Evolutionary conservation across 331 rosid species (phyloP).

Genomic region (Telfairia occidentalis): DNA sequence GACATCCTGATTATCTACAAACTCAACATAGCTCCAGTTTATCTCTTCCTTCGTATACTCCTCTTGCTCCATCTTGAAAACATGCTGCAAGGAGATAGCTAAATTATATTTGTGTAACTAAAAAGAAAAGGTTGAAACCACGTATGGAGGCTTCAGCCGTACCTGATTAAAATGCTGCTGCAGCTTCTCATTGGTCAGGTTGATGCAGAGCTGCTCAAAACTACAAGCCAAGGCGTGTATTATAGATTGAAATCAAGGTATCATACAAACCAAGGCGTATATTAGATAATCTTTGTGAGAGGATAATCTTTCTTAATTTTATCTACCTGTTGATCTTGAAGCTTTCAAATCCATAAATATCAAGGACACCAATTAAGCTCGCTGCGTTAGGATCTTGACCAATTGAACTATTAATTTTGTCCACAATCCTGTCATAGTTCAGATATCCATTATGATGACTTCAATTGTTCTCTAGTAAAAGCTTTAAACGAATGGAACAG

Average conservation of each 20-base stretch:
- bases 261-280: slow-evolving; percentile 21
- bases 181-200: slow-evolving; percentile 76
- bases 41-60: slow-evolving; percentile 78
- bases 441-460: background rate
- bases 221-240: slow-evolving; percentile 25
- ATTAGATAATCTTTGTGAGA: background rate
- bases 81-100: slow-evolving; percentile 44
- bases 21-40: slow-evolving; percentile 78
- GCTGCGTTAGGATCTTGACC: slow-evolving; percentile 69
- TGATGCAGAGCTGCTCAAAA: slow-evolving; percentile 85
- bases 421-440: slow-evolving; percentile 61
- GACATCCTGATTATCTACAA: slow-evolving; percentile 78
- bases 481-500: background rate
- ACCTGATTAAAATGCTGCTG: slow-evolving; percentile 91
- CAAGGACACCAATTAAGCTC: slow-evolving; percentile 79
- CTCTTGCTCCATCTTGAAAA: slow-evolving; percentile 89
- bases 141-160: slow-evolving; percentile 18
- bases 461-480: background rate
- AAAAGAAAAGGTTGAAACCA: slow-evolving; percentile 2
- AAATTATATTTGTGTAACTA: slow-evolving; percentile 14
- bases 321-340: slow-evolving; percentile 72
- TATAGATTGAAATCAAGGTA: background rate
- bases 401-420: slow-evolving; percentile 70
- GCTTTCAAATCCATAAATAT: slow-evolving; percentile 81
- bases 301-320: background rate